Evolutionary conservation across 495 filamentous ascomycete genomes (phyloP).

Genomic region (Tuber brumale): DNA sequence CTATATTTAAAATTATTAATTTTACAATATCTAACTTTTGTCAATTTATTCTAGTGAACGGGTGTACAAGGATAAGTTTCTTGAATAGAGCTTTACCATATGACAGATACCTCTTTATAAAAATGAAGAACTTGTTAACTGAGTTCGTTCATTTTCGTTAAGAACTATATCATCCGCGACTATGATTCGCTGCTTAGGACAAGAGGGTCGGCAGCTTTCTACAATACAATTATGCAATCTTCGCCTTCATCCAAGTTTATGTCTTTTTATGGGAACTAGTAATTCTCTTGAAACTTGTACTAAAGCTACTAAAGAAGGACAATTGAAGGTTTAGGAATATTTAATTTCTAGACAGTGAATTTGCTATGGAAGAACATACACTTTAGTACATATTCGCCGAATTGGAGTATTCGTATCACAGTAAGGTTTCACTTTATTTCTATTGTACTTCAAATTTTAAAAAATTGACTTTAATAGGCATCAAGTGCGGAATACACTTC

Average conservation of each 20-base stretch:
- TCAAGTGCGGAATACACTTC: not conserved
- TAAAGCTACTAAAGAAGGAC: not conserved
- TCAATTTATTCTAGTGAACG: not conserved
- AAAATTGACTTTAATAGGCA: not conserved
- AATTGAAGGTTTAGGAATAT: not conserved
- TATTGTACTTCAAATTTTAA: too few species aligned
- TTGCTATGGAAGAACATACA: not conserved
- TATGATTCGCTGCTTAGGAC: not conserved
- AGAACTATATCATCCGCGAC: not conserved
- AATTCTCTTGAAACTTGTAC: not conserved
- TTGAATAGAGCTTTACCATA: not conserved
- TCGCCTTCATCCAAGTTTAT: not conserved
- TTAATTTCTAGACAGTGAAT: not conserved
- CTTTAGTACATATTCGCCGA: not conserved
- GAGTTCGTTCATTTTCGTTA: not conserved
- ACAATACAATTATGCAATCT: not conserved
- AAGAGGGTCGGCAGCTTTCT: not conserved
- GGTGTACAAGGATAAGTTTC: not conserved
- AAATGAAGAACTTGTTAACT: not conserved
- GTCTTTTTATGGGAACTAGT: not conserved
- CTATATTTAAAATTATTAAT: too few species aligned
- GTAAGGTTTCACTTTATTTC: not conserved
- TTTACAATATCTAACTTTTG: too few species aligned
- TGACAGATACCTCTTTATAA: not conserved
- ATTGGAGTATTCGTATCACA: not conserved